A percentile compares a stretch with the other conserved stretches of the same genome.
Conservation (phyloP, 2,329 filamentous ascomycete species). For the Ceratocystis albifundus region DNA sequence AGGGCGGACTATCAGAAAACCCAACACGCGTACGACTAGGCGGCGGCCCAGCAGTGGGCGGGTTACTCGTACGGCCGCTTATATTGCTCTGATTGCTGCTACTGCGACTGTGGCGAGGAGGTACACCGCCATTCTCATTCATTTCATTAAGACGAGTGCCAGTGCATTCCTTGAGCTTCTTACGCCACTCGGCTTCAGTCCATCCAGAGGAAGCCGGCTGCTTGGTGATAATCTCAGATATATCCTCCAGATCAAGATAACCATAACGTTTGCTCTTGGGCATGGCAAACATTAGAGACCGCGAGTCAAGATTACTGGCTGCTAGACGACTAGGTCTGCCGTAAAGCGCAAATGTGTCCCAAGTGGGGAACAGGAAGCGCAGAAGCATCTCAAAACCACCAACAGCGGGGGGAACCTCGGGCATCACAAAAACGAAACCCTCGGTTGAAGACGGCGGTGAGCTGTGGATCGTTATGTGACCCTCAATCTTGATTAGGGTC, state of each 20-base stretch:
- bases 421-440: constrained; percentile 97
- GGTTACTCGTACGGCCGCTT: constrained; percentile 43
- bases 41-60: constrained; percentile 29
- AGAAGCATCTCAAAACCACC: constrained; percentile 93
- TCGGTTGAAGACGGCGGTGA: constrained; percentile 67
- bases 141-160: constrained; percentile 61
- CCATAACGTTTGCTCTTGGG: constrained; percentile 78
- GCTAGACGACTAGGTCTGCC: constrained; percentile 78
- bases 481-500: constrained; percentile 87
- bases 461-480: constrained; percentile 75
- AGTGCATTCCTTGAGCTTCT: constrained; percentile 77
- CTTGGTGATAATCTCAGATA: constrained; percentile 65
- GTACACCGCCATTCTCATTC: constrained; percentile 37
- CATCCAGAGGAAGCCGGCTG: constrained; percentile 59
- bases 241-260: constrained; percentile 80
- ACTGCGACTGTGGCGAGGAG: constrained; percentile 36
- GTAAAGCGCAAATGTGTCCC: constrained; percentile 84
- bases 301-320: constrained; percentile 72
- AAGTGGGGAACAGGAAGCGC: constrained; percentile 82
- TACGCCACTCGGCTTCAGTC: constrained; percentile 83
- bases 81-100: constrained; percentile 49
- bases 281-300: constrained; percentile 97
- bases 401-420: constrained; percentile 82
- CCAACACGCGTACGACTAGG: constrained; percentile 37
- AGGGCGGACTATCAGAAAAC: constrained; percentile 45